phyloP scores from a whole-genome alignment of 371 early-diverging fungal species.

The Rhizoclosmatium hyalinum region DNA sequence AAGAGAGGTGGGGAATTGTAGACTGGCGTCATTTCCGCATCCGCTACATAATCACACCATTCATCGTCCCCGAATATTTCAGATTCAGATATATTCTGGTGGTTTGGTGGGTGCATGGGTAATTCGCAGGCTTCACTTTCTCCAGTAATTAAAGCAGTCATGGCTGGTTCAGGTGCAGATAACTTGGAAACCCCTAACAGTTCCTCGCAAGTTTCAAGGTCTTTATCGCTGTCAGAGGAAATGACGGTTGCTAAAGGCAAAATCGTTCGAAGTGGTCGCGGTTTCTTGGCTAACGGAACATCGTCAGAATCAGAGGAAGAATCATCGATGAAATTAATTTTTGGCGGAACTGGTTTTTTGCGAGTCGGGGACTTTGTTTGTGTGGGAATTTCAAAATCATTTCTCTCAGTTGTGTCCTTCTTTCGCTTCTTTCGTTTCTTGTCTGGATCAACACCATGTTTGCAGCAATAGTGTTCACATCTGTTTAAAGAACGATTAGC shows the following conservation, averaged over 20 bases:
- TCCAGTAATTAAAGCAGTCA: too few species aligned
- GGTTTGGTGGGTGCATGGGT: too few species aligned
- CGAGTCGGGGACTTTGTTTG: neutral
- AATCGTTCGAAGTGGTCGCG: neutral
- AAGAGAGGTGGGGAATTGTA: neutral
- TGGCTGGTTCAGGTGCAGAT: neutral
- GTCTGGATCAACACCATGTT: constrained; percentile 40
- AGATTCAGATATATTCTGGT: neutral
- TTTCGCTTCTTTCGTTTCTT: constrained; percentile 24
- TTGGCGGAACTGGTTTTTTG: neutral
- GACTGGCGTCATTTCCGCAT: neutral
- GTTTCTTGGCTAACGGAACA: neutral
- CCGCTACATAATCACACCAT: neutral
- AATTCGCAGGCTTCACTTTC: neutral
- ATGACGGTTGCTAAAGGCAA: neutral
- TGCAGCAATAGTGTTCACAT: constrained; percentile 54
- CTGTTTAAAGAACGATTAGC: constrained; percentile 23
- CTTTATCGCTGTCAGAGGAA: constrained; percentile 2
- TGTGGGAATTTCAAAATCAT: neutral
- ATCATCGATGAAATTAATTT: neutral
- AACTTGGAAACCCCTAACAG: neutral
- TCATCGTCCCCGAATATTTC: neutral
- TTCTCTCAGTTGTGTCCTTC: neutral
- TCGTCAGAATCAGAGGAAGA: constrained; percentile 18
- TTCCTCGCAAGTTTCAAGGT: constrained; percentile 1